Conservation (phyloP, 2,329 filamentous ascomycete species). For the Ilyonectria sp. region DNA sequence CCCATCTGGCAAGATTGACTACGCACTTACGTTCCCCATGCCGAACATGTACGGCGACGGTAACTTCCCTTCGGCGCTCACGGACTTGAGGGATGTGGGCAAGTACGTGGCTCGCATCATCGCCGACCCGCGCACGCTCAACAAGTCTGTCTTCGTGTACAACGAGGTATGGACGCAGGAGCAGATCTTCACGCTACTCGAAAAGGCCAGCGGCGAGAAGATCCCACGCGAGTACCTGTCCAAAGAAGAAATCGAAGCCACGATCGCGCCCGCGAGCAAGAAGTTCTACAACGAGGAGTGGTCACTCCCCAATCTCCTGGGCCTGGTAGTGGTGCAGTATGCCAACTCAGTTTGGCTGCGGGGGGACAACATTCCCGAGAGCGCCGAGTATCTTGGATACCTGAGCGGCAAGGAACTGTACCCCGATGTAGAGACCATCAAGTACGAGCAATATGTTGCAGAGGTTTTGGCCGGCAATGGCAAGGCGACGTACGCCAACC, state of each 20-base stretch:
- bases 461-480: conserved; percentile 14
- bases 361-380: conserved; percentile 67
- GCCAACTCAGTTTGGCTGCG: conserved; percentile 42
- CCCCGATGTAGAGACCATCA: conserved; percentile 48
- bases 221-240: conserved; percentile 44
- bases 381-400: conserved; percentile 70
- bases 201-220: conserved; percentile 64
- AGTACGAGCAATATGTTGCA: background rate
- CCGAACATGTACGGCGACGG: conserved; percentile 62
- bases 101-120: conserved; percentile 66
- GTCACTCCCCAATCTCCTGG: background rate
- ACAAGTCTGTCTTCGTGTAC: conserved; percentile 65
- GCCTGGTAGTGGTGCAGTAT: background rate
- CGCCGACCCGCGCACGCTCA: conserved; percentile 66
- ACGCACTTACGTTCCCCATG: conserved; percentile 49
- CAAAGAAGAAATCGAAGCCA: background rate
- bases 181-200: conserved; percentile 61
- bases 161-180: conserved; percentile 62
- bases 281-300: background rate
- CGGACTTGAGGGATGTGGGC: conserved; percentile 67
- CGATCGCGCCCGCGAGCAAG: background rate
- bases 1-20: conserved; percentile 43
- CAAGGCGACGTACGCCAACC: conserved; percentile 10
- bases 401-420: conserved; percentile 67
- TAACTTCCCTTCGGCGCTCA: conserved; percentile 59